Evolutionary conservation across 805 yeast species (phyloP).

Genomic region (Naumovozyma castellii): DNA sequence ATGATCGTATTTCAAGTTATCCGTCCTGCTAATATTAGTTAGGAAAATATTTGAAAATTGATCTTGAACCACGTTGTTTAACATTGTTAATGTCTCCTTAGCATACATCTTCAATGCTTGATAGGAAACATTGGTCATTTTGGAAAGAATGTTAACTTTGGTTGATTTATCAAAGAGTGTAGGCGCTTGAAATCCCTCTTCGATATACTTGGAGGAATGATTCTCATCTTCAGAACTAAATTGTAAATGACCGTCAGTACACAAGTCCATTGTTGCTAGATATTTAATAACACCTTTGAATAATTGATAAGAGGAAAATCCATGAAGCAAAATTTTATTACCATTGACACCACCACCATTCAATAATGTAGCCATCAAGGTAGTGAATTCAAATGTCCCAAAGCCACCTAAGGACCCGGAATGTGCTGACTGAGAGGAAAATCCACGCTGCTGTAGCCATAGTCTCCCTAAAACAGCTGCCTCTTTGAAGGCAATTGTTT

Average conservation of each 20-base stretch:
- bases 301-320: conserved; percentile 86
- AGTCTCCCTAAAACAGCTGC: conserved; percentile 80
- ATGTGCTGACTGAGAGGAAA: conserved; percentile 48
- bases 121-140: conserved; percentile 65
- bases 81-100: conserved; percentile 49
- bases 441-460: conserved; percentile 86
- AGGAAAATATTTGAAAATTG: conserved; percentile 73
- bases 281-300: conserved; percentile 83
- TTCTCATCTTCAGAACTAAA: conserved; percentile 39
- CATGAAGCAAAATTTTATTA: conserved; percentile 67
- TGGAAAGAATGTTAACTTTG: conserved; percentile 73
- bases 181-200: conserved; percentile 60
- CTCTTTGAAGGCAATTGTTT: conserved; percentile 73
- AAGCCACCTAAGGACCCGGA: conserved; percentile 59
- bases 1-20: conserved; percentile 57
- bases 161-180: conserved; percentile 67
- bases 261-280: conserved; percentile 70
- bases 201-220: conserved; percentile 32
- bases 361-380: conserved; percentile 69
- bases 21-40: conserved; percentile 41
- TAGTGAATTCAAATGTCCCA: conserved; percentile 84
- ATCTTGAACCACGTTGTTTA: conserved; percentile 75
- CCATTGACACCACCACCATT: conserved; percentile 77
- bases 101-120: conserved; percentile 56
- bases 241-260: conserved; percentile 52